Percentiles rank a stretch among this genome's conserved stretches.
phyloP scores from a whole-genome alignment of 106 monocot species.

The Dioscorea alata region DNA sequence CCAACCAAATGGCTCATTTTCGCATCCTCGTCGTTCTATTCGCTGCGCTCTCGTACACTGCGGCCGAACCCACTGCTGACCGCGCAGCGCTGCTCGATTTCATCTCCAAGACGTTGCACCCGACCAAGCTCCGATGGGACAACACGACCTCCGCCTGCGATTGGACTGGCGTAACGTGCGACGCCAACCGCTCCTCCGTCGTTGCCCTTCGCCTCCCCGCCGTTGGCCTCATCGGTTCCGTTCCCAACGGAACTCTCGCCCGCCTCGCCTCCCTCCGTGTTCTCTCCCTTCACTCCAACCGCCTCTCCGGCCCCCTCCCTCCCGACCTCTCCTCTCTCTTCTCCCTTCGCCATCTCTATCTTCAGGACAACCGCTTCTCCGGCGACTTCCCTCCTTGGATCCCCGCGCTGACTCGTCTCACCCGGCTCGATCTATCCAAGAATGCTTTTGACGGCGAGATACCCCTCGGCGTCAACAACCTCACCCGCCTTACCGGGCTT shows the following conservation, averaged over 20 bases:
- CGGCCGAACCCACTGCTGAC: constrained; percentile 32
- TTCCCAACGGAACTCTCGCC: constrained; percentile 11
- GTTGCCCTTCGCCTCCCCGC: constrained; percentile 42
- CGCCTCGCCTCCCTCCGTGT: background rate
- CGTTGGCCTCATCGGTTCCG: background rate
- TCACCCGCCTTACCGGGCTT: constrained; percentile 45
- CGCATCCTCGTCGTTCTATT: too few relatives aligned
- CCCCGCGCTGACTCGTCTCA: constrained; percentile 25
- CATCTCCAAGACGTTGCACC: constrained; percentile 32
- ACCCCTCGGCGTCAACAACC: constrained; percentile 35
- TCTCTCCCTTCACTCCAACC: background rate
- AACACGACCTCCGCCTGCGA: constrained; percentile 36
- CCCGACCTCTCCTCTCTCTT: background rate
- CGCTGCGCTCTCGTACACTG: too few relatives aligned
- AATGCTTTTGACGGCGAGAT: constrained; percentile 64
- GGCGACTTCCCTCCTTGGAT: constrained; percentile 43
- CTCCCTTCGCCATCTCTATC: constrained; percentile 56
- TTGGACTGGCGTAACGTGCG: constrained; percentile 61
- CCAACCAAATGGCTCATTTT: too few relatives aligned
- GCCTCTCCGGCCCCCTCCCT: background rate
- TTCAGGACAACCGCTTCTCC: constrained; percentile 61
- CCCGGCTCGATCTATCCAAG: constrained; percentile 49
- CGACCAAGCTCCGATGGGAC: constrained; percentile 38
- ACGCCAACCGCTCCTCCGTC: constrained; percentile 31
- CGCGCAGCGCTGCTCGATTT: constrained; percentile 43